A percentile compares a stretch with the other conserved stretches of the same genome.
These are phyloP conservation scores for Isabelozyma pseudorhagii DNA, from an alignment of 805 yeast genomes.

Conservation along the genomic window DNA sequence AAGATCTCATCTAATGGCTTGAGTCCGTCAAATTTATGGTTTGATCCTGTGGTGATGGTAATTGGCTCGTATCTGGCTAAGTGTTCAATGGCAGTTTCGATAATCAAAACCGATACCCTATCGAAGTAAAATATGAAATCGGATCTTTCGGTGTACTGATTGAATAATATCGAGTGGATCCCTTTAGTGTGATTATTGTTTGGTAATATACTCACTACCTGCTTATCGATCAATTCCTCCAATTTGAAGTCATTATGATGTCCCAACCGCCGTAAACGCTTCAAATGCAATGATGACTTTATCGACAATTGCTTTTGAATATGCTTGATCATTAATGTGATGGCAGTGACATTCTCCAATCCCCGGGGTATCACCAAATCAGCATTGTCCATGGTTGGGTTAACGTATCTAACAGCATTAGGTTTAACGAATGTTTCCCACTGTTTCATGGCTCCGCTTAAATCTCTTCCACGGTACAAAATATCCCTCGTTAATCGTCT, in stretches of 20 bases:
- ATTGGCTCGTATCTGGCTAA: constrained; percentile 35
- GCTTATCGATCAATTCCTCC: constrained; percentile 18
- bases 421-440: constrained; percentile 94
- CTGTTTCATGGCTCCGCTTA: constrained; percentile 77
- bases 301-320: constrained; percentile 64
- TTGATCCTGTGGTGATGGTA: constrained; percentile 24
- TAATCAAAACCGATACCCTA: constrained; percentile 68
- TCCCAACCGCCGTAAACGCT: constrained; percentile 59
- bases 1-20: constrained; percentile 49
- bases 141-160: constrained; percentile 53
- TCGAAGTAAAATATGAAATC: constrained; percentile 88
- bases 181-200: constrained; percentile 66
- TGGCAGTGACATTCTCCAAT: constrained; percentile 76
- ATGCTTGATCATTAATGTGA: constrained; percentile 75
- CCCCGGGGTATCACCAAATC: constrained; percentile 92
- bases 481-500: constrained; percentile 86
- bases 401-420: constrained; percentile 71
- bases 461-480: constrained; percentile 78
- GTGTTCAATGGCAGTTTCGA: constrained; percentile 65
- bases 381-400: constrained; percentile 74
- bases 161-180: constrained; percentile 66
- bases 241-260: constrained; percentile 24
- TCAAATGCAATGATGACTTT: constrained; percentile 68
- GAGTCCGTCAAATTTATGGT: constrained; percentile 33
- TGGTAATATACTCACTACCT: constrained; percentile 38